Evolutionary conservation across 257 asterid species (phyloP).

Genomic region (Anisodus acutangulus): DNA sequence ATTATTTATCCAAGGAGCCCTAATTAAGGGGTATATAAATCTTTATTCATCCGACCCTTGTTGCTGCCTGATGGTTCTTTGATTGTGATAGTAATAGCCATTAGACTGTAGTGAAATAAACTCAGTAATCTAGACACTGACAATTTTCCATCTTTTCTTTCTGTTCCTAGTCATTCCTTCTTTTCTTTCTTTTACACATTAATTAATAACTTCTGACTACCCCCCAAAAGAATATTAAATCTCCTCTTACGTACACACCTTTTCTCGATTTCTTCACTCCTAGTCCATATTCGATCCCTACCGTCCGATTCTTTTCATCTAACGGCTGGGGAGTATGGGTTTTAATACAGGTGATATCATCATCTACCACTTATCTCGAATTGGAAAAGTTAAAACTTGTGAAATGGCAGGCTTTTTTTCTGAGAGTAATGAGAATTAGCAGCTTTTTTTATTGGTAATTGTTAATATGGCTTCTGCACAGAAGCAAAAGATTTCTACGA

Average conservation of each 20-base stretch:
- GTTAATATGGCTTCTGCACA: conserved; percentile 17
- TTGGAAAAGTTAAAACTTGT: conserved; percentile 6
- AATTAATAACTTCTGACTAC: neutral
- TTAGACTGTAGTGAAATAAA: neutral
- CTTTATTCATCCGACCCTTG: too few relatives aligned
- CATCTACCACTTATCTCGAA: conserved; percentile 13
- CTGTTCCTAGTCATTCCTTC: conserved; percentile 30
- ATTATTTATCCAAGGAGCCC: too few relatives aligned
- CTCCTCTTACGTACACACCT: conserved; percentile 10
- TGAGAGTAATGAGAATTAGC: conserved; percentile 3
- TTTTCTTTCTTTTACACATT: neutral
- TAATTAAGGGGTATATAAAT: too few relatives aligned
- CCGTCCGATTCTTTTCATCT: neutral
- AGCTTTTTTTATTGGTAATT: conserved; percentile 29
- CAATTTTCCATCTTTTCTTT: conserved; percentile 30
- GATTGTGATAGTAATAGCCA: neutral
- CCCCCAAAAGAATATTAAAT: conserved; percentile 17
- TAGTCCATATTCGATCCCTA: neutral
- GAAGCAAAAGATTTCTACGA: conserved; percentile 24
- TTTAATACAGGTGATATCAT: neutral
- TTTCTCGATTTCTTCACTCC: conserved; percentile 6
- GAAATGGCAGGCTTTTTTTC: conserved; percentile 27
- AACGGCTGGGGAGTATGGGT: neutral
- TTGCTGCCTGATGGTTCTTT: neutral
- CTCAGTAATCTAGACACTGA: neutral